phyloP scores from a whole-genome alignment of 352 stramenopile genomes.

The Pilasporangium apinafurcum region DNA sequence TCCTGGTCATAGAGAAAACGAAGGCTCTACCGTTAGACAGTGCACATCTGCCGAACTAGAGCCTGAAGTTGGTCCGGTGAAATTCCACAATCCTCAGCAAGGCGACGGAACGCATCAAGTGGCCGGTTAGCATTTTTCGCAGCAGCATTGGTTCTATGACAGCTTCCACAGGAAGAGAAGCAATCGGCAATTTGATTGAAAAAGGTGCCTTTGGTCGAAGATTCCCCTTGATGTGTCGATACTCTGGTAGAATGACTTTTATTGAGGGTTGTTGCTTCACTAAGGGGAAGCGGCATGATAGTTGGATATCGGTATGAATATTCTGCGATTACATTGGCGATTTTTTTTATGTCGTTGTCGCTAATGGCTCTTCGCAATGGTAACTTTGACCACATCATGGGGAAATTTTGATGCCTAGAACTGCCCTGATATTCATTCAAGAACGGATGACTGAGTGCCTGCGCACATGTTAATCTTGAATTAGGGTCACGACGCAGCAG shows the following conservation, averaged over 20 bases:
- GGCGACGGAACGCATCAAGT: not conserved
- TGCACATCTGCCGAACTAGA: slow-evolving; percentile 5
- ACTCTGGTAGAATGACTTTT: not conserved
- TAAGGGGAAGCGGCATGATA: slow-evolving; percentile 1
- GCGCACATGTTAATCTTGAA: slow-evolving; percentile 67
- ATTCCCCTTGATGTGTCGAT: not conserved
- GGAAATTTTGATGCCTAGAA: slow-evolving; percentile 23
- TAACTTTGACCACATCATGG: slow-evolving; percentile 28
- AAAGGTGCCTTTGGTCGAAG: slow-evolving; percentile 2
- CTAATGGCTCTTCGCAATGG: slow-evolving; percentile 10
- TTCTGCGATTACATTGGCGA: slow-evolving; percentile 11
- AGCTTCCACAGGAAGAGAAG: no score
- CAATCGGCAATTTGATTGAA: slow-evolving; percentile 10
- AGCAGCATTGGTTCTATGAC: not conserved
- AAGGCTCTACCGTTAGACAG: not conserved
- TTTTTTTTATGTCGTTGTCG: slow-evolving; percentile 1
- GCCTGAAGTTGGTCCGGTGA: slow-evolving; percentile 5
- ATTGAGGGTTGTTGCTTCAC: not conserved
- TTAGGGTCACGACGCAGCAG: slow-evolving; percentile 87
- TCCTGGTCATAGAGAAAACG: not conserved
- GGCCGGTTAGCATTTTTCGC: not conserved
- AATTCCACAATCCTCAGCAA: slow-evolving; percentile 11
- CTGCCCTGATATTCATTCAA: slow-evolving; percentile 39
- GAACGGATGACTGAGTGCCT: slow-evolving; percentile 90
- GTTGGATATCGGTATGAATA: slow-evolving; percentile 8